Conservation (phyloP, 2,329 filamentous ascomycete genomes). For the Domatiomyces globalis region DNA sequence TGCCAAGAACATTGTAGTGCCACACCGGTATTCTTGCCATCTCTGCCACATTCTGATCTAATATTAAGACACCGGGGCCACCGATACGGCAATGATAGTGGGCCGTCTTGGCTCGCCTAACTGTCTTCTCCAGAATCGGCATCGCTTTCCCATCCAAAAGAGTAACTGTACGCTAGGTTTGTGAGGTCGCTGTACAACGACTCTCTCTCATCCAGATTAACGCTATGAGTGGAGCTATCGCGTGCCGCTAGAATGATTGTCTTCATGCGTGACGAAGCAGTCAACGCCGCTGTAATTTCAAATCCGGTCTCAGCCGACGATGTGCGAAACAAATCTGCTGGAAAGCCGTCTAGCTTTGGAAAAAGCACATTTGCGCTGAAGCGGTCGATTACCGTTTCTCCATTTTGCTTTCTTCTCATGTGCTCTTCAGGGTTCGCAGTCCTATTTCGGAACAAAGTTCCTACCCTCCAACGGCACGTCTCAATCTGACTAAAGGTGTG, state of each 20-base stretch:
- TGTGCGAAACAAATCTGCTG: constrained; percentile 49
- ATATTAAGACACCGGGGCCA: no score
- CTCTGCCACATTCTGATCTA: neutral
- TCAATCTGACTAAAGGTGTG: constrained; percentile 15
- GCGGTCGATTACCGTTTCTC: constrained; percentile 13
- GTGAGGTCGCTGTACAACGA: constrained; percentile 65
- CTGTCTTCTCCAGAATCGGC: constrained; percentile 31
- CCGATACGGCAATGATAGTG: neutral
- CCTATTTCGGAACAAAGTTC: constrained; percentile 2
- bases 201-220: constrained; percentile 69
- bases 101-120: neutral
- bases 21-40: neutral
- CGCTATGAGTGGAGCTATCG: constrained; percentile 45
- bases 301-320: constrained; percentile 33
- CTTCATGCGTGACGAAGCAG: constrained; percentile 61
- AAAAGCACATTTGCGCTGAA: constrained; percentile 31
- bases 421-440: constrained; percentile 11
- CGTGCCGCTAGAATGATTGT: constrained; percentile 53
- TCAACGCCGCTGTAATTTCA: constrained; percentile 23
- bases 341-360: constrained; percentile 72
- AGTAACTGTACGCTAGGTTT: constrained; percentile 74
- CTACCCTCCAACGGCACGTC: constrained; percentile 6
- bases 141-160: constrained; percentile 26
- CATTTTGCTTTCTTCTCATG: constrained; percentile 11
- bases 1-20: no score